These are phyloP conservation scores for Populus alba DNA, from an alignment of 345 rosid genomes.

Conservation along the genomic window DNA sequence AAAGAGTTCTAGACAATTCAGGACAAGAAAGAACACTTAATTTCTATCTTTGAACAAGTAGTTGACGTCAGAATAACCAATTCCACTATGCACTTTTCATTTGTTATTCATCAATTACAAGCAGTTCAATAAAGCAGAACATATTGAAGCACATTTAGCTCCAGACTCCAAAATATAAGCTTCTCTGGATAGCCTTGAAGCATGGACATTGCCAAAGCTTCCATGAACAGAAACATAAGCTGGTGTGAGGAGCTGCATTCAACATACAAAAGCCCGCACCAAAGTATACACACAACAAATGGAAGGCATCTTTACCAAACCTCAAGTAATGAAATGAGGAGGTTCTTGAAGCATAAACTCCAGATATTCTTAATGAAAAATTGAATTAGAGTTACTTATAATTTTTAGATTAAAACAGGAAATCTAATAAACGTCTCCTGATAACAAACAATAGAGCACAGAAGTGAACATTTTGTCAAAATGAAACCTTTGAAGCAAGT, in stretches of 20 bases:
- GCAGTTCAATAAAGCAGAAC: neutral
- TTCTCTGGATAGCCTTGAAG: neutral
- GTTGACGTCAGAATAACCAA: neutral
- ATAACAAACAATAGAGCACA: neutral
- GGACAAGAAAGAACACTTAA: neutral
- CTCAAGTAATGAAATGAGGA: neutral
- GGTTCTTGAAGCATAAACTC: neutral
- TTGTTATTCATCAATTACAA: neutral
- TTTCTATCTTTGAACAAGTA: neutral
- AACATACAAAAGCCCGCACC: neutral
- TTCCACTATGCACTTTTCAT: neutral
- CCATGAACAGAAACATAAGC: neutral
- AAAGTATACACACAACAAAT: neutral
- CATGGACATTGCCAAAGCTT: neutral
- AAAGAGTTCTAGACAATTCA: neutral
- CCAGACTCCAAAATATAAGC: conserved; percentile 4
- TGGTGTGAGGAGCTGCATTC: neutral
- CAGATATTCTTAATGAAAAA: neutral
- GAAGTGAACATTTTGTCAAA: neutral
- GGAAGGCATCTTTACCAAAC: neutral
- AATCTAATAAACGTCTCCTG: neutral
- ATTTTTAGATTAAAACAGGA: neutral
- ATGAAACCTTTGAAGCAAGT: neutral
- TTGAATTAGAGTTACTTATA: neutral
- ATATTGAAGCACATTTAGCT: neutral